A percentile compares a stretch with the other conserved stretches of the same genome.
Conservation (phyloP, 1,139 yeast genomes). For the Debaryomyces sp. region DNA sequence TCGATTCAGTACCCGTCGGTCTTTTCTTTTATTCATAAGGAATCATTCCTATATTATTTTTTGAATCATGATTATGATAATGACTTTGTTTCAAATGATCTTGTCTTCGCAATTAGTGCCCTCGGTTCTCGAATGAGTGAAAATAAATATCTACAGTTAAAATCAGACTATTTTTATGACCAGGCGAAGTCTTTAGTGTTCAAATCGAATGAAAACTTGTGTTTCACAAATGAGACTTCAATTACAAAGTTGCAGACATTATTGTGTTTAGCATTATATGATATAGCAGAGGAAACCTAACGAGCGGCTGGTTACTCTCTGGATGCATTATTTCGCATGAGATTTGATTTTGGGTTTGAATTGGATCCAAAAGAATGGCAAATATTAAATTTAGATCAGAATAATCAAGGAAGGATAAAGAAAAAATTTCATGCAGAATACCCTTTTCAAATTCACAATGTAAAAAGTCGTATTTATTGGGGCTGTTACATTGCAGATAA, state of each 20-base stretch:
- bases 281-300: slow-evolving; percentile 3
- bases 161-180: slow-evolving; percentile 1
- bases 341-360: slow-evolving; percentile 15
- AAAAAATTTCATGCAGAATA: slow-evolving; percentile 10
- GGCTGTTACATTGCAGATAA: slow-evolving; percentile 17
- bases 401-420: not conserved
- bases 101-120: slow-evolving; percentile 13
- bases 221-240: slow-evolving; percentile 11
- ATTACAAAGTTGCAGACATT: slow-evolving; percentile 13
- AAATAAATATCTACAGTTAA: not conserved
- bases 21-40: slow-evolving; percentile 13
- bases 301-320: slow-evolving; percentile 16
- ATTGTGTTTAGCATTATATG: slow-evolving; percentile 14
- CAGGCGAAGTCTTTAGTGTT: slow-evolving; percentile 1
- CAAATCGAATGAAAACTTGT: slow-evolving; percentile 8
- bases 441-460: slow-evolving; percentile 14
- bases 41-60: slow-evolving; percentile 14
- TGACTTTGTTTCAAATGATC: slow-evolving; percentile 13
- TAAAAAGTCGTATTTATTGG: slow-evolving; percentile 17
- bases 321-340: slow-evolving; percentile 16
- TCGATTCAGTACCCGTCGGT: slow-evolving; percentile 14
- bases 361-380: slow-evolving; percentile 18
- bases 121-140: slow-evolving; percentile 13
- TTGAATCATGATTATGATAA: slow-evolving; percentile 12
- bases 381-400: slow-evolving; percentile 2